Evolutionary conservation across 805 yeast species (phyloP), one percentile per base, ranked within the genome.

Genomic region (Sugiyamaella floridensis): DNA sequence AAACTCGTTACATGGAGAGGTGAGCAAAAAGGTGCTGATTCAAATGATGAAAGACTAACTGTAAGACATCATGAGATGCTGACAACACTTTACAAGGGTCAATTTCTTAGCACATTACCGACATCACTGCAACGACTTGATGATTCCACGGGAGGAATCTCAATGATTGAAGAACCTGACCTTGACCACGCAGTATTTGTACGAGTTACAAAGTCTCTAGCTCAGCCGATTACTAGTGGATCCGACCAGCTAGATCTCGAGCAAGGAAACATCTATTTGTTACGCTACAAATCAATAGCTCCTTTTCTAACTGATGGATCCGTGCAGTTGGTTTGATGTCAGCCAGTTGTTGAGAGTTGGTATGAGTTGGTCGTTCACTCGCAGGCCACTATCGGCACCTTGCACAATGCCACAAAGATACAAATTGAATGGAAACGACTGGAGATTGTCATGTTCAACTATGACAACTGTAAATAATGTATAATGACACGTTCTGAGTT

Each of bases 111-210:
- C 53, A 76, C 78, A 51, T 69, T 90, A 58, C 97, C 97, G 0
- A 77, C 74, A 16, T 75, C 76, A 41, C 69, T 89, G 48, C 89
- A 85, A 47, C 80, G 82, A 4, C 71, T 93, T 53, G 95, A 89
- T 61, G 97, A 89, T 58, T 78, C 78, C 1, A 76, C 81, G 11
- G 87, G 84, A 1, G 60, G 63, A 11, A 62, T 60, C 9, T 57
- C 66, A 5, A 90, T 93, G 98, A 74, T 92, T 1, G 85, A 81
- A 14, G 76, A 76, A 55, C 98, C 98, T 0, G 86, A 86, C 47
- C 59, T 86, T 63, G 77, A 85, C 57, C 78, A 75, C 54, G 86
- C 93, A 6, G 97, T 93, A 1, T 89, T 89, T 61, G 72, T 90
- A 10, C 75, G 79, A 46, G 84, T 80, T 1, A 50, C 69, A n/a